Base-by-base conservation (phyloP, 169 alveolate species). In the Gregarina niphandrodes region DNA sequence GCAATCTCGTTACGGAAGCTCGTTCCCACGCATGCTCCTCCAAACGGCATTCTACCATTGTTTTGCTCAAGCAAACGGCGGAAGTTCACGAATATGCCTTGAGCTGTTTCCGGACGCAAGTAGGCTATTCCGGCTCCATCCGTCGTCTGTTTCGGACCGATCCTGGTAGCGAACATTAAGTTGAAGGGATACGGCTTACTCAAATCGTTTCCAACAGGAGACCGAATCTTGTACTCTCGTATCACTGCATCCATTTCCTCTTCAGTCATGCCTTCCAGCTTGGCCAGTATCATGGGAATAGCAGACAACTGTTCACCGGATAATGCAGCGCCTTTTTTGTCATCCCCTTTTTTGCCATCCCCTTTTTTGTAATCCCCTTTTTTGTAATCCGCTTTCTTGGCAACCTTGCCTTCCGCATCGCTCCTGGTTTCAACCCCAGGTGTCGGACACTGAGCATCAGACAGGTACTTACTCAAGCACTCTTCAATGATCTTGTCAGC, bases 41-140 rank as follows among this genome's bases (percentile, higher is more conserved):
- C 95, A 56, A 91, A 87, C 17, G 98, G 98, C 46, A 87, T 67
- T 42, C 79, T 77, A 9, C 84, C 87, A n/a, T 92, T 83, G 50
- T 82, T 84, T 45, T 63, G 77, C 42, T 91, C 95, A 7, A 78
- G 58, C 21, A 83, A 64, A 42, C 87, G 61, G 28, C 59, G 66
- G 68, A 86, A 91, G 58, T 91, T 91, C 15, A 87, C 92, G 61
- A 91, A 91, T 24, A 84, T 88, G 16, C 96, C 95, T 59, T 91
- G 91, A 0, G 98, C 98, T 0, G 98, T 91, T 55, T 91, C 98
- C 1, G 98, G 98, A 21, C 98, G 75, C 32, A 91, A 47, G 50
- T 39, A 91, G 3, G 90, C 95, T 20, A 21, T 4, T 21, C 0
- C 2, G 16, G 13, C 32, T 24, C 35, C 40, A 4, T 2, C 53